Percentiles rank a stretch among this genome's conserved stretches.
Evolutionary conservation across 2,329 filamentous ascomycete species (phyloP).

Genomic region (Penicillium sp.): DNA sequence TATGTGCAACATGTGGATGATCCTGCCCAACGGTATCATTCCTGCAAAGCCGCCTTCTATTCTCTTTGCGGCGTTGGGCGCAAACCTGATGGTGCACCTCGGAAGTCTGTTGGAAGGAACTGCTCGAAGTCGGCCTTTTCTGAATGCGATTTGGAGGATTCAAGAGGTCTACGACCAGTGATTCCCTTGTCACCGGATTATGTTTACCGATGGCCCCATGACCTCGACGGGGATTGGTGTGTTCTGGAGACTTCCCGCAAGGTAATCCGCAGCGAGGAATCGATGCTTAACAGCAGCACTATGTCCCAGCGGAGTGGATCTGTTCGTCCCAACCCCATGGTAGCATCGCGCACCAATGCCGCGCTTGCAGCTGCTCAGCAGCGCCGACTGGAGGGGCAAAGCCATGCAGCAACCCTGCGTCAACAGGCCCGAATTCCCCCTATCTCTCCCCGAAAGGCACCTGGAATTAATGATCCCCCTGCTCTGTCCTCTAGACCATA

Average conservation of each 20-base stretch:
- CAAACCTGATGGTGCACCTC: slow-evolving; percentile 42
- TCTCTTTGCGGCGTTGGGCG: slow-evolving; percentile 47
- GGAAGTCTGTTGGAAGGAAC: slow-evolving; percentile 47
- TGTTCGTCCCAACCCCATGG: slow-evolving; percentile 28
- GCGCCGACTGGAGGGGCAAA: slow-evolving; percentile 42
- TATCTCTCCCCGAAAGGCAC: slow-evolving; percentile 29
- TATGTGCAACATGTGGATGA: slow-evolving; percentile 40
- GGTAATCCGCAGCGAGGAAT: slow-evolving; percentile 24
- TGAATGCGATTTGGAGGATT: slow-evolving; percentile 48
- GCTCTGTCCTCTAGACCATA: slow-evolving; percentile 15
- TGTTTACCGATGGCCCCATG: slow-evolving; percentile 47
- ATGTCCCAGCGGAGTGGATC: slow-evolving; percentile 31
- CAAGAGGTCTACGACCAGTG: slow-evolving; percentile 45
- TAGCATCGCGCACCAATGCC: slow-evolving; percentile 38
- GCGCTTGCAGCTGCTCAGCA: slow-evolving; percentile 44
- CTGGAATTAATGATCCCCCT: slow-evolving; percentile 27
- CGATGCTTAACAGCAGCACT: slow-evolving; percentile 28
- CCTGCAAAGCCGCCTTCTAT: slow-evolving; percentile 45
- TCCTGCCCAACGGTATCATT: slow-evolving; percentile 38
- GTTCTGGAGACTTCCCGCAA: slow-evolving; percentile 22
- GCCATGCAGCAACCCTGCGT: slow-evolving; percentile 49
- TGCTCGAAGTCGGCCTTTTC: slow-evolving; percentile 47
- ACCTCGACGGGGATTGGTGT: slow-evolving; percentile 45
- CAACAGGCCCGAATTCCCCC: slow-evolving; percentile 44
- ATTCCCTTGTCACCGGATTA: slow-evolving; percentile 48